Evolutionary conservation across 495 filamentous ascomycete species (phyloP).

Genomic region (Parachaetomium inaequale): DNA sequence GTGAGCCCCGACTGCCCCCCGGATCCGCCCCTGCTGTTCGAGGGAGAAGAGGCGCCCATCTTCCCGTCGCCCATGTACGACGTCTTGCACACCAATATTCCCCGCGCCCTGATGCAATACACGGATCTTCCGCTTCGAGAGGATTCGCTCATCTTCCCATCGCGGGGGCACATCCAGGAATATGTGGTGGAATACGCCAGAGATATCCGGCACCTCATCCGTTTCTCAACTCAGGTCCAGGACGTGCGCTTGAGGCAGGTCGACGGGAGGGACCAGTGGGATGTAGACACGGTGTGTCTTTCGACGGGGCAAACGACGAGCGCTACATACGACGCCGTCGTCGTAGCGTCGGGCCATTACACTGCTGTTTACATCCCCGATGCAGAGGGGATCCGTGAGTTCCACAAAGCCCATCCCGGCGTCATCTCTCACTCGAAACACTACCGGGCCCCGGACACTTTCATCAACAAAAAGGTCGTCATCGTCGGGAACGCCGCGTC

Average conservation of each 20-base stretch:
- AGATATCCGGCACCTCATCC: conserved; percentile 51
- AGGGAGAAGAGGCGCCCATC: conserved; percentile 37
- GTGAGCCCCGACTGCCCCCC: conserved; percentile 37
- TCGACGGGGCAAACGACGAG: conserved; percentile 38
- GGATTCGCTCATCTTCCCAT: conserved; percentile 66
- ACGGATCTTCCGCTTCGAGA: conserved; percentile 64
- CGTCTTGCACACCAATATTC: conserved; percentile 79
- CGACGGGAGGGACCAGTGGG: conserved; percentile 41
- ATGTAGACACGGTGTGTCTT: conserved; percentile 52
- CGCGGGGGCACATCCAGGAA: conserved; percentile 58
- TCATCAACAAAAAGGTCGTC: conserved; percentile 53
- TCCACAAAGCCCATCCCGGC: conserved; percentile 58
- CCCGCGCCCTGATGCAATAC: conserved; percentile 74
- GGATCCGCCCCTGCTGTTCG: conserved; percentile 37
- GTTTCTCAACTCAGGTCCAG: conserved; percentile 42
- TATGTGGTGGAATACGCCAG: conserved; percentile 74
- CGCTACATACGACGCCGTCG: conserved; percentile 68
- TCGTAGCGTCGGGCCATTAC: conserved; percentile 83
- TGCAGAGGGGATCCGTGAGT: conserved; percentile 38
- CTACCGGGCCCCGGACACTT: conserved; percentile 61
- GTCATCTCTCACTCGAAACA: conserved; percentile 76
- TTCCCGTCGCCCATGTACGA: conserved; percentile 76
- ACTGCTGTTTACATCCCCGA: conserved; percentile 66
- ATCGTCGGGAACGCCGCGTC: conserved; percentile 77
- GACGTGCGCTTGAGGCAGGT: conserved; percentile 31